Evolutionary conservation across 1,284 basidiomycete species (phyloP), one percentile per base, ranked within the genome.

Genomic region (Macrocystidia cucumis): DNA sequence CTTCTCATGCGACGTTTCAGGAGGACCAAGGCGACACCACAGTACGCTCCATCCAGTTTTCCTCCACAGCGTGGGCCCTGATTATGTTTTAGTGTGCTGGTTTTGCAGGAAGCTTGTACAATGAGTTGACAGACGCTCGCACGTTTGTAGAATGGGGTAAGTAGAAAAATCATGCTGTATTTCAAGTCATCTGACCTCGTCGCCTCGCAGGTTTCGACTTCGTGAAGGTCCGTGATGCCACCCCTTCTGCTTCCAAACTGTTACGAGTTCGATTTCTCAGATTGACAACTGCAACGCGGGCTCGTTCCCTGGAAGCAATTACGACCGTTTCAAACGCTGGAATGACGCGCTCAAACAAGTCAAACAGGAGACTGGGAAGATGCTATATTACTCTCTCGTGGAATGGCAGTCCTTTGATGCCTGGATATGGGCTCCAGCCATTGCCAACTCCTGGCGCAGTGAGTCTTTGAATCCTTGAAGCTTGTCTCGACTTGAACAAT

Each of bases 331-430:
- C 42, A 34, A 45, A 29, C 44, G 48, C 22, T 51, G 50, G 50
- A 49, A 45, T 7, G 46, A 50, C 33, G 50, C 50, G 1, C 20
- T 48, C 18, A 39, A 27, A n/a, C 50, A 52, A 41, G 46, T 51
- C 8, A 33, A 51, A 20, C 30, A 30, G 12, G 48, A 48, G 14
- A 49, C 48, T 2, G 48, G 50, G 20, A 50, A 46, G 23, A 48
- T 46, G 44, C 43, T 51, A 17, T 50, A 47, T 29, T 50, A 50
- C 31, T 50, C 49, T 13, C 37, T 48, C 8, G 51, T 54, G 3
- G 50, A 54, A 36, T 54, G 50, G 52, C 42, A 40, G 25, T 49
- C 49, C 34, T 52, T 52, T 30, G 52, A 52, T 35, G 52, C 50
- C 1, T 51, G 50, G 49, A 42, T 35, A 11, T 54, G 50, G 47